These are phyloP conservation scores for Nymphaea thermarum DNA, from an alignment of 164 flowering plant species.

Conservation along the genomic window DNA sequence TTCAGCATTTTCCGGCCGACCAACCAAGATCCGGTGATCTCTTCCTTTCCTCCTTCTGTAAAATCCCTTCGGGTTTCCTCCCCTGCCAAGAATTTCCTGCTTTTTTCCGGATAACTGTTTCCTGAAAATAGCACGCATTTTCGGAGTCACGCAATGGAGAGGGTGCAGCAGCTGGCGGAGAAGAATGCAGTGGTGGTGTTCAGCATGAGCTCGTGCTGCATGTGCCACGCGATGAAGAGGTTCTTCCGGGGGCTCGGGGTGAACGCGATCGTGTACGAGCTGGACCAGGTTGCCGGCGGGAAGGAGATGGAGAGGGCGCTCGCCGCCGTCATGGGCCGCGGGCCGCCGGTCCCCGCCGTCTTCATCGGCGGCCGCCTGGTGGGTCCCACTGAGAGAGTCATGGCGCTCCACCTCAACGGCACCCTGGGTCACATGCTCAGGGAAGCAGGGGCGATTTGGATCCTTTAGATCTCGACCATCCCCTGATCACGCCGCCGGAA, in stretches of 20 bases:
- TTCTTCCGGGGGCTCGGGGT: conserved; percentile 20
- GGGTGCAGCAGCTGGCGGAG: conserved; percentile 7
- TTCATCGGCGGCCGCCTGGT: conserved; percentile 17
- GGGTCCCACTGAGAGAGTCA: conserved; percentile 16
- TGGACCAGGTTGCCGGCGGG: conserved; percentile 14
- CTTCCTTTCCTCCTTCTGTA: no score
- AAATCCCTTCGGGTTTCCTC: no score
- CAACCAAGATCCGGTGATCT: no score
- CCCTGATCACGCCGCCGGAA: no score
- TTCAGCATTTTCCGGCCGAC: no score
- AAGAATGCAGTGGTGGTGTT: conserved; percentile 20
- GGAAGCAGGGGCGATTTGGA: background rate
- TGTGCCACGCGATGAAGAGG: conserved; percentile 22
- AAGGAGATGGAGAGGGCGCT: conserved; percentile 20
- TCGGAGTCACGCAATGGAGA: background rate
- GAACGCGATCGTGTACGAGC: conserved; percentile 17
- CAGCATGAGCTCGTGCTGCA: conserved; percentile 24
- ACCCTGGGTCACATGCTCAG: conserved; percentile 19
- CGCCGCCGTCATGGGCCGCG: conserved; percentile 12
- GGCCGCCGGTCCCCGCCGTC: conserved; percentile 15
- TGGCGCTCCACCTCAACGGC: conserved; percentile 22
- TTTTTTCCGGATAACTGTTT: no score
- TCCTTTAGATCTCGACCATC: background rate
- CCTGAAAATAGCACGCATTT: no score
- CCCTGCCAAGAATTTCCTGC: no score